Base-by-base conservation (phyloP, 148 eudicot species). In the Rheum nobile region DNA sequence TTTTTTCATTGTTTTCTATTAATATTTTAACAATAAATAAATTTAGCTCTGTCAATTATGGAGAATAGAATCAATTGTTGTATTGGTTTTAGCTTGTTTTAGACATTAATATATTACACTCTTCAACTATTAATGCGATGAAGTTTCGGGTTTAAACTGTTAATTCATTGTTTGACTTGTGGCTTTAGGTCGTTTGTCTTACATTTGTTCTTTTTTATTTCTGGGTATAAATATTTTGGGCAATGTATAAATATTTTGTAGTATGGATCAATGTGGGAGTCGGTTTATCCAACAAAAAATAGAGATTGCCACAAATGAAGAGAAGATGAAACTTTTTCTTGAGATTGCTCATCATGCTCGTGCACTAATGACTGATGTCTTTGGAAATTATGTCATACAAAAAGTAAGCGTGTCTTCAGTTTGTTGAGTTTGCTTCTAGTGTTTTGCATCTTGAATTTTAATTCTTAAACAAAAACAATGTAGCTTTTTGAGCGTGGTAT, bases 361-460 rank as follows among this genome's bases (percentile, higher is more conserved):
- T 79, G 54, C 81, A 67, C 77, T 89, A 75, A 87, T 85, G 81
- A 87, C 85, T 68, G 90, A 87, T 82, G 93, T 89, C 59, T 89
- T 86, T 78, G 93, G 93, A 72, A 89, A 89, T 74, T 89, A 89
- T 74, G 93, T 89, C 76, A 87, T 89, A 72, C 93, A 89, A 63
- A 89, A 84, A 82, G 93, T 87, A 79, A 6, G 44, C 54, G 47
- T 19, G 29, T 37, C 44, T 5, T 67, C 32, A 72, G 17, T 59
- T 50, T 57, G 43, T 32, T 35, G 31, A 71, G 46, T 67, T 41
- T 71, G 7, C 31, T 71, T 42, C n/a, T 67, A 72, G 61, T 32
- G 47, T 37, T 70, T 22, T 68, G 4, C 21, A 19, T 50, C 32
- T 70, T 37, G 34, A 24, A 24, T 5, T 37, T 48, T 34, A 55